Percentiles rank a stretch among this genome's conserved stretches.
These are phyloP conservation scores for Picocystis sp. DNA, from an alignment of 163 green algal species.

Conservation along the genomic window DNA sequence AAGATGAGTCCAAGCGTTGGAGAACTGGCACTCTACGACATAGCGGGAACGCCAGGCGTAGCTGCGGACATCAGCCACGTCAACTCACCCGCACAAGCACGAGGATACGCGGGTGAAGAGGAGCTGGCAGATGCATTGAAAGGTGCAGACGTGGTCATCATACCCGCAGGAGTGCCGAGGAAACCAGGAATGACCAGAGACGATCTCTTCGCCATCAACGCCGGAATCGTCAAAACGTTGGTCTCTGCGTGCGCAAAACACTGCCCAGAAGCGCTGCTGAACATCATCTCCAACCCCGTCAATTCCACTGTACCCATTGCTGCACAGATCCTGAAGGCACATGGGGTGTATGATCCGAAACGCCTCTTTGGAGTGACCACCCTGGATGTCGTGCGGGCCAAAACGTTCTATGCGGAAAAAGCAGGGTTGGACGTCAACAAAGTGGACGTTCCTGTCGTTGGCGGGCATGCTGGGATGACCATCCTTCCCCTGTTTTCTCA, in stretches of 20 bases:
- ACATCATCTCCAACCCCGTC: constrained; percentile 98
- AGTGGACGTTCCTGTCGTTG: constrained; percentile 89
- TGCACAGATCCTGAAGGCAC: constrained; percentile 75
- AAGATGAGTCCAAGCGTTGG: constrained; percentile 69
- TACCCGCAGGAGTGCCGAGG: constrained; percentile 76
- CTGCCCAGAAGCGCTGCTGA: constrained; percentile 78
- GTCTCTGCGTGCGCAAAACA: constrained; percentile 55
- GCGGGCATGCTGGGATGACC: constrained; percentile 90
- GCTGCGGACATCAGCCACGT: constrained; percentile 87
- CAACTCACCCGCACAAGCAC: constrained; percentile 65
- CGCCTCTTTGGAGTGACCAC: constrained; percentile 56
- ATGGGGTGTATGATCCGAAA: constrained; percentile 71
- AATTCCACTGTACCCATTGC: constrained; percentile 98
- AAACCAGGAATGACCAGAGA: constrained; percentile 94
- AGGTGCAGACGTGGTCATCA: constrained; percentile 69
- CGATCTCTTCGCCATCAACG: constrained; percentile 90
- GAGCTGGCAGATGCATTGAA: constrained; percentile 43
- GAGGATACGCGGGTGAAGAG: constrained; percentile 41
- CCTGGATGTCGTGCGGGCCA: constrained; percentile 25
- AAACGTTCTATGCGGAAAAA: constrained; percentile 88
- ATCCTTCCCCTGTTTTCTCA: constrained; percentile 97
- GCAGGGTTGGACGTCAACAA: constrained; percentile 48
- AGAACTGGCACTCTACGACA: constrained; percentile 90
- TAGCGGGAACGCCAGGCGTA: constrained; percentile 85
- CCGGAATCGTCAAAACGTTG: constrained; percentile 70